Conservation (phyloP, 1,284 basidiomycete species). For the Coniferiporia sulphurascens region DNA sequence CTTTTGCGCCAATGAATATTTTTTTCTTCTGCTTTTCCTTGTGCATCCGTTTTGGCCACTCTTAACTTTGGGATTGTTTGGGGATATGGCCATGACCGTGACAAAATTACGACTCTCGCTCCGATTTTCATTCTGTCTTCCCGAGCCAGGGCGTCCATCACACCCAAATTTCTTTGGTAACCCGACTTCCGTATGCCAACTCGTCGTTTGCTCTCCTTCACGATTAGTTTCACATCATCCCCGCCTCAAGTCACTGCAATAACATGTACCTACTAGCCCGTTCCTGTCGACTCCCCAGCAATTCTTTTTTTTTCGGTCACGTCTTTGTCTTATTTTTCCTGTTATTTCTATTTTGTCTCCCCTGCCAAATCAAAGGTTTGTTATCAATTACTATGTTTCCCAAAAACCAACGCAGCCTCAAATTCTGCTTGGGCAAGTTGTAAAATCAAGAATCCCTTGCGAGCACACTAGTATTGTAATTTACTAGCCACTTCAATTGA, state of each 20-base stretch:
- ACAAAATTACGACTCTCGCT: neutral
- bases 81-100: neutral
- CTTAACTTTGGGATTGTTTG: neutral
- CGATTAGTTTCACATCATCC: neutral
- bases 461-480: too few relatives aligned
- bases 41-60: neutral
- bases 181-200: neutral
- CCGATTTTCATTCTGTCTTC: neutral
- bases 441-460: too few relatives aligned
- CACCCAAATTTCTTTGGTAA: neutral
- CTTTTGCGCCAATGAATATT: neutral
- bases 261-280: neutral
- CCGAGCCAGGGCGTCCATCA: neutral
- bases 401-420: neutral
- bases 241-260: neutral
- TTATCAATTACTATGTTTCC: too few relatives aligned
- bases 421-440: neutral
- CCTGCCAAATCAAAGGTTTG: neutral
- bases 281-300: neutral
- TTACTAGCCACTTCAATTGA: too few relatives aligned
- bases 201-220: neutral
- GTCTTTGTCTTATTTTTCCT: neutral
- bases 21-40: neutral
- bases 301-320: neutral
- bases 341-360: neutral